Base-by-base conservation (phyloP, 2,329 filamentous ascomycete species). In the Cercospora zeae-maydis region DNA sequence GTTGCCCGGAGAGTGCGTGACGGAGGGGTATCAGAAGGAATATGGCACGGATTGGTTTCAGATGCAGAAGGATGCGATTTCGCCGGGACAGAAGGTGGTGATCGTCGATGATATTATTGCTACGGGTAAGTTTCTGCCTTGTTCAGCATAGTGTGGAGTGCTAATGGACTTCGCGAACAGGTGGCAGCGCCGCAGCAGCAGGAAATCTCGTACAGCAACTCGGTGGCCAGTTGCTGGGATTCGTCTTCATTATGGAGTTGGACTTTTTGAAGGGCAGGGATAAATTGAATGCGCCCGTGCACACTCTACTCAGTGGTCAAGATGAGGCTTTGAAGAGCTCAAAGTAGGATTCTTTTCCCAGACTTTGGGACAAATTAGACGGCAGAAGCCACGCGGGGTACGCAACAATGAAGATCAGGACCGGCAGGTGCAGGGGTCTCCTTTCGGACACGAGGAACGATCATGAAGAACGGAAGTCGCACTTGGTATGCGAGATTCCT, bases 21-120 rank as follows among this genome's bases (percentile, higher is more conserved):
- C 91, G 61, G 92, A 92, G 69, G 84, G 84, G 70, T 99, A 92
- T 78, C 82, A 92, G 79, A 99, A 99, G 84, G 95, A 99, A 79
- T 99, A 99, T 75, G 95, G 95, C 67, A 84, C 88, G 78, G 95
- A 99, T 77, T 88, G 88, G 76, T 98, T 99, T 82, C 91, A 98
- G 84, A 96, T 99, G 82, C 95, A 99, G 82, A 82, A 85, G 69
- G 92, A 90, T 77, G 88, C 89, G 49, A 88, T 99, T 73, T 88
- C 90, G 80, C 83, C 86, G 57, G 93, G 93, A 36, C 91, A 96
- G 81, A 93, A 89, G 77, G 93, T 96, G 62, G 81, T 99, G 66
- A 85, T 99, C 69, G 92, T 99, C 33, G 95, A 99, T 78, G 95
- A 99, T 77, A 96, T 99, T 75, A 98, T 99, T 80, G 95, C 95